Base-by-base conservation (phyloP, 805 yeast genomes). In the Schwanniomyces polymorphus region DNA sequence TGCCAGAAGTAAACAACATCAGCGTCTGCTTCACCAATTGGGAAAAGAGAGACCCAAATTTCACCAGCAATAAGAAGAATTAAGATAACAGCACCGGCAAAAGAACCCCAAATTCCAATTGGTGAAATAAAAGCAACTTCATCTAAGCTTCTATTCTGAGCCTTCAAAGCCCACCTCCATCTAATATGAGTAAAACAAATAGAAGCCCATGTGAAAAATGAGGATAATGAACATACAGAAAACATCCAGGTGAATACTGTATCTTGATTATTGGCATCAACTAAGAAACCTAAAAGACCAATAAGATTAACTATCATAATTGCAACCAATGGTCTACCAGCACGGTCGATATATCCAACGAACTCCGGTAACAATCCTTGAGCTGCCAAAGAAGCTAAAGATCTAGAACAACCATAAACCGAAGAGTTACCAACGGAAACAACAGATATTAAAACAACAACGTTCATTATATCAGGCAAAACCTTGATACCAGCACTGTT, bases 361-460 rank as follows among this genome's bases (percentile, higher is more conserved):
- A 59, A 48, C 25, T 54, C 51, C 14, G 91, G 91, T 41, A 83
- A 86, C 57, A 80, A 78, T 9, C 88, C 88, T 65, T 84, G 88
- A 49, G 81, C 83, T 16, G 90, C 85, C 57, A 86, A 68, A 21
- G 88, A 79, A 44, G 81, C 82, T 45, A 86, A 60, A 9, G 89
- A 75, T 74, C 92, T 79, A 41, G 91, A 84, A 51, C 84, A 79
- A 12, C 85, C 88, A 61, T 77, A 86, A 37, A 85, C 80, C 1
- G 91, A 81, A 18, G 90, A 81, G 71, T 86, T 86, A 55, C 90
- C 91, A 44, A 86, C 91, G 7, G 91, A 85, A 46, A 85, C 66
- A 26, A 86, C 89, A 3, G 91, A 84, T 48, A 86, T 65, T 68
- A 86, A 71, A 55, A 86, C 84, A 38, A 86, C 89, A 18, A 82